Evolutionary conservation across 108 stramenopile species (phyloP).

Genomic region (Skeletonema tropicum): DNA sequence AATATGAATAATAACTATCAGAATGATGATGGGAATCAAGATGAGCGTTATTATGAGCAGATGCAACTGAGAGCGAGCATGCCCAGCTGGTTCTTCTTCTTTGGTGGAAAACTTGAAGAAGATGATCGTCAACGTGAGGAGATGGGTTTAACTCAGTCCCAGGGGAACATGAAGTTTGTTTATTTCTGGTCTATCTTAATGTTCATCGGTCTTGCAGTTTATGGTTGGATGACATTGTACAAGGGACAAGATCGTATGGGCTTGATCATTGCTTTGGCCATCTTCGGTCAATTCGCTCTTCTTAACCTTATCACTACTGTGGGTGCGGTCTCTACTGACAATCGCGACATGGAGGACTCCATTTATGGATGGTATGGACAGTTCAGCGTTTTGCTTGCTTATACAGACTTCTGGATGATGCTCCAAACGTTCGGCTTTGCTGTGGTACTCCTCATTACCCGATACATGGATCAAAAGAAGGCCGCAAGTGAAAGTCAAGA

Average conservation of each 20-base stretch:
- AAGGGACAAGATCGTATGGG: constrained; percentile 30
- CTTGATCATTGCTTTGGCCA: constrained; percentile 40
- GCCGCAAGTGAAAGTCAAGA: neutral
- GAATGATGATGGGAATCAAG: constrained; percentile 17
- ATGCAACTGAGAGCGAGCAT: constrained; percentile 14
- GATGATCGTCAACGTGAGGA: constrained; percentile 46
- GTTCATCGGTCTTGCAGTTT: constrained; percentile 55
- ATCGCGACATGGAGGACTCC: constrained; percentile 49
- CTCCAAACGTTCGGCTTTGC: neutral
- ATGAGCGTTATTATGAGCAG: constrained; percentile 12
- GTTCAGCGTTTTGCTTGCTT: constrained; percentile 59
- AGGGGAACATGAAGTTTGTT: constrained; percentile 54
- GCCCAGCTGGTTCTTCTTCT: constrained; percentile 52
- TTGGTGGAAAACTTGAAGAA: constrained; percentile 46
- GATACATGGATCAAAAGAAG: neutral
- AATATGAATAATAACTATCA: constrained; percentile 16
- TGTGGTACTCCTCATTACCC: neutral
- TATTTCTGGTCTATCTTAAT: constrained; percentile 59
- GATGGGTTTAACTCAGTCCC: constrained; percentile 15
- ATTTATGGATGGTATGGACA: constrained; percentile 66
- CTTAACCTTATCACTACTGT: constrained; percentile 56
- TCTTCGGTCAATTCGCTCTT: constrained; percentile 54
- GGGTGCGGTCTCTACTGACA: constrained; percentile 55
- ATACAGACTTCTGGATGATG: constrained; percentile 61
- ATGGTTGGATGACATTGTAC: constrained; percentile 44